Percentiles rank a stretch among this genome's conserved stretches.
Conservation (phyloP, 129 eudicot species). For the Flaveria bidentis region DNA sequence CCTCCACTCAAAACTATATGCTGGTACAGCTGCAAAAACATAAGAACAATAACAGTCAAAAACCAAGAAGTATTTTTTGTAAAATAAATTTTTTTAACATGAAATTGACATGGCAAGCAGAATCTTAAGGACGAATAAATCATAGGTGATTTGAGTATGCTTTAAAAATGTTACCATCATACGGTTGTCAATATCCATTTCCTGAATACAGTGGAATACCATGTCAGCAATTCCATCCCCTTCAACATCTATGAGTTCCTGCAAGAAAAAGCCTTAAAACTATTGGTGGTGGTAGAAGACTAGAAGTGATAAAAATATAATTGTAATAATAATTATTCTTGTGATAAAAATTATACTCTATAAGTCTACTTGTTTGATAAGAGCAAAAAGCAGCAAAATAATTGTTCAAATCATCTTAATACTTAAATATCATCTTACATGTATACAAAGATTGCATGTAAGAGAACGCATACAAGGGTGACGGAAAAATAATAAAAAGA, state of each 20-base stretch:
- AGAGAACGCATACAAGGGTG: not conserved
- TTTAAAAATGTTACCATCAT: slow-evolving; percentile 68
- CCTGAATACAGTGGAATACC: slow-evolving; percentile 98
- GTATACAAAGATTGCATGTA: slow-evolving; percentile 16
- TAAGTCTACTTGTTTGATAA: not conserved
- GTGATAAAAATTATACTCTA: not conserved
- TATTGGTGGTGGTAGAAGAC: slow-evolving; percentile 1
- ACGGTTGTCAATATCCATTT: slow-evolving; percentile 98
- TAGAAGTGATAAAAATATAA: not conserved
- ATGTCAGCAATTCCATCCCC: slow-evolving; percentile 99
- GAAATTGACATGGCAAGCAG: slow-evolving; percentile 1
- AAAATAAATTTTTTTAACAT: not conserved
- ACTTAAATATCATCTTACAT: slow-evolving; percentile 8
- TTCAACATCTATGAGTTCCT: slow-evolving; percentile 98
- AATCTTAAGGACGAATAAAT: slow-evolving; percentile 9
- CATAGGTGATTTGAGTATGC: not conserved
- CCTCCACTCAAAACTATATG: slow-evolving; percentile 99
- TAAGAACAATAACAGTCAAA: slow-evolving; percentile 9
- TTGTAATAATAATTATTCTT: too few relatives aligned
- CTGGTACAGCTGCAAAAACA: slow-evolving; percentile 82
- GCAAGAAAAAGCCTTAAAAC: slow-evolving; percentile 24
- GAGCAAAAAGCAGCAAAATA: slow-evolving; percentile 14
- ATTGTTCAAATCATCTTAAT: slow-evolving; percentile 9
- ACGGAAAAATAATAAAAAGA: slow-evolving; percentile 1
- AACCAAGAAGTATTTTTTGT: not conserved